Evolutionary conservation across 192 early-diverging fungal genomes (phyloP), one percentile per base, ranked within the genome.

Genomic region (Helicostylum pulchrum): DNA sequence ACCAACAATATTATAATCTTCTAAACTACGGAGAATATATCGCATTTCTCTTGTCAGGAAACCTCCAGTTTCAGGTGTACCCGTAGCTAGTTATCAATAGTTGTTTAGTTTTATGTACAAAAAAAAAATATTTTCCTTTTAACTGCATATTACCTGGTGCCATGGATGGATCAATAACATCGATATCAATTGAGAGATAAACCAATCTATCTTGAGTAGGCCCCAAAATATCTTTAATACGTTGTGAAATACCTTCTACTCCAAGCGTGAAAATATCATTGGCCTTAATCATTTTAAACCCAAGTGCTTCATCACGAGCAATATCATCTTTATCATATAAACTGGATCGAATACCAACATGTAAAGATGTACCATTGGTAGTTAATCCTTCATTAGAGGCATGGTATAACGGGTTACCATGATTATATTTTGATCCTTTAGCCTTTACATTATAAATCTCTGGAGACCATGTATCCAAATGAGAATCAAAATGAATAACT

Each of bases 251-350:
- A 20, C 76, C 76, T 23, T 77, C 63, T 20, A 74, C 62, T 31
- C 76, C 76, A n/a, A 77, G 31, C n/a, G 44, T 50, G 53, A 77
- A 75, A 61, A 77, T 77, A 26, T 78, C 76, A 26, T 70, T 70
- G 36, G 76, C 76, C 53, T 77, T 70, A 46, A 77, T 73, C 6
- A 74, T 78, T 23, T 53, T 36, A 55, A 77, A 77, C 8, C 76
- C 76, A n/a, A 72, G 39, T 19, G 66, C 60, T 42, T 67, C 71
- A 32, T 77, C 76, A 32, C 65, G 75, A 8, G 20, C 66, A 48
- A 77, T 75, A 62, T 77, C 76, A 10, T 70, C 53, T 50, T 61
- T 14, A 30, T 74, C 76, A 48, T 70, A 74, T 39, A 77, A 65
- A 19, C 52, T 76, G 2, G 73, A 71, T 36, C 76, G 59, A 49